These are phyloP conservation scores for Pseudogymnoascus sp. DNA, from an alignment of 2,329 filamentous ascomycete genomes.

Conservation along the genomic window DNA sequence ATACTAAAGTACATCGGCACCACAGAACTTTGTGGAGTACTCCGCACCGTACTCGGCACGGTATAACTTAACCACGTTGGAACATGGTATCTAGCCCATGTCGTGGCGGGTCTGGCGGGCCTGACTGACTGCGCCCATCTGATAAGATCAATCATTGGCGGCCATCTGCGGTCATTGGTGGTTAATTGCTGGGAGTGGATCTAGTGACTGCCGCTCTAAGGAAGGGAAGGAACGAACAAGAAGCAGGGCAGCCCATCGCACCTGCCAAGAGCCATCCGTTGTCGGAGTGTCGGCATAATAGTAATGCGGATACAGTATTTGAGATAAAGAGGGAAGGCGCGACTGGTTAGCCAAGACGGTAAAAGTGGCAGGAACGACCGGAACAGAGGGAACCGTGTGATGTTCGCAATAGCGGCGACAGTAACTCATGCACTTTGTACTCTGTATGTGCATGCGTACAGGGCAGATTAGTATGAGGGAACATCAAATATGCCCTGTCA, in stretches of 20 bases:
- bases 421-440: neutral
- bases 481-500: neutral
- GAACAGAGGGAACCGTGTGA: neutral
- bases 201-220: neutral
- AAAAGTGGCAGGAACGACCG: neutral
- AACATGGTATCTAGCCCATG: neutral
- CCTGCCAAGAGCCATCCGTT: neutral
- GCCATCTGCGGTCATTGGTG: neutral
- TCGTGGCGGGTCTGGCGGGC: neutral
- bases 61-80: neutral
- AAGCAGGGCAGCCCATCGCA: neutral
- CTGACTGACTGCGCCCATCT: neutral
- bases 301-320: neutral
- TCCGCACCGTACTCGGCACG: neutral
- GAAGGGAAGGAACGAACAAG: neutral
- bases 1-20: neutral
- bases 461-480: neutral
- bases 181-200: neutral
- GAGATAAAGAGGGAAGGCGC: neutral
- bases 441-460: neutral
- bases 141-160: slow-evolving; percentile 4
- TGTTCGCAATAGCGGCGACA: neutral
- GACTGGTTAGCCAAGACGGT: neutral
- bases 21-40: neutral
- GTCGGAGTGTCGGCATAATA: neutral